A percentile compares a stretch with the other conserved stretches of the same genome.
Conservation (phyloP, 2,329 filamentous ascomycete genomes). For the Pseudogymnoascus sp. region DNA sequence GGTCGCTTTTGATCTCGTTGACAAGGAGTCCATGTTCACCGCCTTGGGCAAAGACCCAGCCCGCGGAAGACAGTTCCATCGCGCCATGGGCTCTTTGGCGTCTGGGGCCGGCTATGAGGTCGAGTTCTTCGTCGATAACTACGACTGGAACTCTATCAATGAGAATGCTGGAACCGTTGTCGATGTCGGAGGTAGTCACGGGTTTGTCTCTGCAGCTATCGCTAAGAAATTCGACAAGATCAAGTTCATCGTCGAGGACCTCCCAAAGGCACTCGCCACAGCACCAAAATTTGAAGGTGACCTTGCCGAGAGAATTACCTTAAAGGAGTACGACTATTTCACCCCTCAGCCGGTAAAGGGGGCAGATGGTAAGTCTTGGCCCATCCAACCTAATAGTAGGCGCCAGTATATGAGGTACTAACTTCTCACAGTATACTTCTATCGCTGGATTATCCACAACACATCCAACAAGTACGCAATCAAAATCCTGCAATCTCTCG, state of each 20-base stretch:
- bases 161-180: slow-evolving; percentile 40
- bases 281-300: slow-evolving; percentile 37
- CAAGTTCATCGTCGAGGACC: slow-evolving; percentile 47
- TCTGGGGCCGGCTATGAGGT: slow-evolving; percentile 49
- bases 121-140: slow-evolving; percentile 43
- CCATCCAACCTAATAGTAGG: background rate
- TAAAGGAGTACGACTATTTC: slow-evolving; percentile 37
- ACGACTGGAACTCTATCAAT: slow-evolving; percentile 43
- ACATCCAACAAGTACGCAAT: slow-evolving; percentile 34
- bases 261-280: slow-evolving; percentile 37
- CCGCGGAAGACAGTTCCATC: slow-evolving; percentile 43
- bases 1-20: slow-evolving; percentile 40
- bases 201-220: slow-evolving; percentile 47
- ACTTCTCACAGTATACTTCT: slow-evolving; percentile 30
- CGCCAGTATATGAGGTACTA: background rate
- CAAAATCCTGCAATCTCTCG: slow-evolving; percentile 38
- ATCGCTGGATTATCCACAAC: slow-evolving; percentile 41
- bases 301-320: slow-evolving; percentile 18
- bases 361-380: slow-evolving; percentile 35
- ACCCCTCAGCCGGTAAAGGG: slow-evolving; percentile 33
- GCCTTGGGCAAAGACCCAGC: slow-evolving; percentile 40
- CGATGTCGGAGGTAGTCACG: slow-evolving; percentile 50
- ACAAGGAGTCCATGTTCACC: slow-evolving; percentile 44
- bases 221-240: slow-evolving; percentile 42
- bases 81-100: slow-evolving; percentile 46